Evolutionary conservation across 2,329 filamentous ascomycete genomes (phyloP).

Genomic region (Calycina herbarum): DNA sequence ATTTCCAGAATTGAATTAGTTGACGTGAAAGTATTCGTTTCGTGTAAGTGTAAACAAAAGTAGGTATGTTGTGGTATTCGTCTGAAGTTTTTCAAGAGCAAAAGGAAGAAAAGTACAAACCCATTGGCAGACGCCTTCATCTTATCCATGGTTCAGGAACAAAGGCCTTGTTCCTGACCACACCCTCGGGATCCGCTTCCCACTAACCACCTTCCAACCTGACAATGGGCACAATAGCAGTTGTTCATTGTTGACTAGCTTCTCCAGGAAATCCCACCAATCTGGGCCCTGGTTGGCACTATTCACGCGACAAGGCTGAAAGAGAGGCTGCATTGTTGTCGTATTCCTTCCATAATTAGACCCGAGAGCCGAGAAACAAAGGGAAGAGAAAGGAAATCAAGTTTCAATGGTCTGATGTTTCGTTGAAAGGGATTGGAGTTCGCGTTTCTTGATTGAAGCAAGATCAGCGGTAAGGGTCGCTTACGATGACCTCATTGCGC

Average conservation of each 20-base stretch:
- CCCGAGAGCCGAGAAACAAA: neutral
- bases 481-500: neutral
- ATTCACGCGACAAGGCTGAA: neutral
- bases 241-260: neutral
- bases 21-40: neutral
- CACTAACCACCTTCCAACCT: neutral
- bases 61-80: neutral
- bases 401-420: neutral
- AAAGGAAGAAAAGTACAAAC: neutral
- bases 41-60: neutral
- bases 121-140: neutral
- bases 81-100: neutral
- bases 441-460: neutral
- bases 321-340: neutral
- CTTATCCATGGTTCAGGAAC: constrained; percentile 3
- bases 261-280: neutral
- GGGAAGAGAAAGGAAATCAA: neutral
- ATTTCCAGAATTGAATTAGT: constrained; percentile 1
- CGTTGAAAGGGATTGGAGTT: neutral
- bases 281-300: neutral
- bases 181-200: neutral
- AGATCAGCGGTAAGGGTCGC: neutral
- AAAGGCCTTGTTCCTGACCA: constrained; percentile 1
- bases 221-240: neutral
- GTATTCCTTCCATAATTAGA: neutral